Evolutionary conservation across 257 asterid genomes (phyloP).

Genomic region (Eucommia ulmoides): DNA sequence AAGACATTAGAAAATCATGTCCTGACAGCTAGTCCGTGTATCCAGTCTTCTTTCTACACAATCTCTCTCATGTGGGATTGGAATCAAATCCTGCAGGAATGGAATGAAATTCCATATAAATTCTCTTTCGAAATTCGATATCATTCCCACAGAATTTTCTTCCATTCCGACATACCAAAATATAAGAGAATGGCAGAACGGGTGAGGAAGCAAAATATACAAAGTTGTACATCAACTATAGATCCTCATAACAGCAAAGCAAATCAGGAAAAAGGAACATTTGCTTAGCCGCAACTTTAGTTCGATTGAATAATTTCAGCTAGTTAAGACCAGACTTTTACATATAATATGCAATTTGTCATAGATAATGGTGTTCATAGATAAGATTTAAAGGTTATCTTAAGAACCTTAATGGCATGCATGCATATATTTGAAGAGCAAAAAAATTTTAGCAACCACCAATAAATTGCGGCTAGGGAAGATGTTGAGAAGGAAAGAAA

Average conservation of each 20-base stretch:
- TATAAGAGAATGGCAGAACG: too few relatives aligned
- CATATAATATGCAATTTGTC: background rate
- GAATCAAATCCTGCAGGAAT: too few relatives aligned
- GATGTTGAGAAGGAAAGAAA: background rate
- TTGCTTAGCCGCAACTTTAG: background rate
- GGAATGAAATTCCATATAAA: too few relatives aligned
- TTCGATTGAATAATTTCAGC: background rate
- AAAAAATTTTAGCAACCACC: background rate
- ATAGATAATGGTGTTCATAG: background rate
- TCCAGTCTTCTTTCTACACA: too few relatives aligned
- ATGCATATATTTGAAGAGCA: background rate
- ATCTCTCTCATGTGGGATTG: too few relatives aligned
- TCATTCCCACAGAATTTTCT: too few relatives aligned
- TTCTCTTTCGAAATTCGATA: too few relatives aligned
- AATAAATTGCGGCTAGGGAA: background rate
- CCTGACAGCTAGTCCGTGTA: too few relatives aligned
- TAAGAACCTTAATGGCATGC: background rate
- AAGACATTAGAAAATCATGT: too few relatives aligned
- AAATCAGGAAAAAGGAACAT: background rate
- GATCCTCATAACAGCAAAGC: background rate
- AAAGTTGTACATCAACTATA: too few relatives aligned
- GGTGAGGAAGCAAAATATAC: too few relatives aligned
- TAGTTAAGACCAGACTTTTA: background rate
- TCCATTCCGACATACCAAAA: too few relatives aligned
- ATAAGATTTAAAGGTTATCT: background rate